Conservation (phyloP, 2,329 filamentous ascomycete genomes). For the Colletotrichum filicis region DNA sequence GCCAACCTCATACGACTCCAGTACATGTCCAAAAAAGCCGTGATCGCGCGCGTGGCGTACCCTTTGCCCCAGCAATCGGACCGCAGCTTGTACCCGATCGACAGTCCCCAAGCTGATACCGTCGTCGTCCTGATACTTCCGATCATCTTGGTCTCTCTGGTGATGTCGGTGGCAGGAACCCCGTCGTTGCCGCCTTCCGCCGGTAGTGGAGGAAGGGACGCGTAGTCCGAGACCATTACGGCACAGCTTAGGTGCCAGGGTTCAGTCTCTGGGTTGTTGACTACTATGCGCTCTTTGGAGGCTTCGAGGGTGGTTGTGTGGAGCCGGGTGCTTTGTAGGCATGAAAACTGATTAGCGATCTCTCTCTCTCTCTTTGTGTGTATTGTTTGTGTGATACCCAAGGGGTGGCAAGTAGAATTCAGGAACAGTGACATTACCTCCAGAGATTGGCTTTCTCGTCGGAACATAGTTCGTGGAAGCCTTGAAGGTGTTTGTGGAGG, state of each 20-base stretch:
- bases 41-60: conserved; percentile 11
- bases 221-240: background rate
- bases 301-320: background rate
- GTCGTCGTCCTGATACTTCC: conserved; percentile 3
- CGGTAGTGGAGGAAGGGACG: no score
- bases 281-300: background rate
- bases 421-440: conserved; percentile 4
- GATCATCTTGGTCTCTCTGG: background rate
- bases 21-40: conserved; percentile 6
- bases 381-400: no score
- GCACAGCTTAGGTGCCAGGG: conserved; percentile 14
- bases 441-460: conserved; percentile 6
- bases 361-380: background rate
- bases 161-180: background rate
- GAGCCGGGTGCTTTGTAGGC: background rate
- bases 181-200: background rate
- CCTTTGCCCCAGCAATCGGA: conserved; percentile 18
- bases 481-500: background rate
- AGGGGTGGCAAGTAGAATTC: background rate
- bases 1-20: background rate
- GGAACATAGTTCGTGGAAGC: conserved; percentile 10
- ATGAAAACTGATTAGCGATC: no score
- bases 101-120: background rate
- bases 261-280: background rate
- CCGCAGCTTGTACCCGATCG: conserved; percentile 14